phyloP scores from a whole-genome alignment of 2,329 filamentous ascomycete species.

The Ophiostoma perfectum region DNA sequence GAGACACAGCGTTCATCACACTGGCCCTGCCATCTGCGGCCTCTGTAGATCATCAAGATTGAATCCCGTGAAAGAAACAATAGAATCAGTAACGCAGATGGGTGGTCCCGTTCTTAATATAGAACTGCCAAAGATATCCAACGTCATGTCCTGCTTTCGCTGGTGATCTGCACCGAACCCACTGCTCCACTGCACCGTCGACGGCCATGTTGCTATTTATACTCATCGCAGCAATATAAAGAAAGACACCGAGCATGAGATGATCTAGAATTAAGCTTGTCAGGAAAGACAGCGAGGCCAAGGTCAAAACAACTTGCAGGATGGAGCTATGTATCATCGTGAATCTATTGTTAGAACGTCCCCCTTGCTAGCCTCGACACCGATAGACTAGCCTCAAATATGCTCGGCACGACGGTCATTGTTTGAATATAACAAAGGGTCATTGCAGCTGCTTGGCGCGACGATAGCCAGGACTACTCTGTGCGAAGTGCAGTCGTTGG shows the following conservation, averaged over 20 bases:
- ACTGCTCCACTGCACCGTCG: not conserved
- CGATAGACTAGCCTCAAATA: no score
- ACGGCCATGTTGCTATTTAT: not conserved
- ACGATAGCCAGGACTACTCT: no score
- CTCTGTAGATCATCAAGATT: not conserved
- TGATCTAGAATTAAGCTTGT: not conserved
- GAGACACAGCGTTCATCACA: not conserved
- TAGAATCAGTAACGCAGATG: not conserved
- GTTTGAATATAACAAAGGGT: no score
- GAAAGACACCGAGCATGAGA: not conserved
- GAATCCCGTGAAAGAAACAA: not conserved
- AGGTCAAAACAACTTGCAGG: no score
- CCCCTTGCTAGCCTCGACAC: no score
- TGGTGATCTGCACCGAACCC: not conserved
- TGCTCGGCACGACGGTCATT: no score
- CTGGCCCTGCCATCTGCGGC: not conserved
- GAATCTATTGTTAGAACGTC: no score
- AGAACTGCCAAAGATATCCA: not conserved
- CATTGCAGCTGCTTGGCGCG: no score
- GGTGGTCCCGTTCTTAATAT: not conserved
- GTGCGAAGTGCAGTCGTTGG: no score
- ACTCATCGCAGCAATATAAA: not conserved
- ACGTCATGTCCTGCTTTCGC: not conserved
- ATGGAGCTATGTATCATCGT: no score
- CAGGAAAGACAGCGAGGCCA: not conserved